Conservation (phyloP, 164 flowering plant genomes). For the Nymphaea colorata region DNA sequence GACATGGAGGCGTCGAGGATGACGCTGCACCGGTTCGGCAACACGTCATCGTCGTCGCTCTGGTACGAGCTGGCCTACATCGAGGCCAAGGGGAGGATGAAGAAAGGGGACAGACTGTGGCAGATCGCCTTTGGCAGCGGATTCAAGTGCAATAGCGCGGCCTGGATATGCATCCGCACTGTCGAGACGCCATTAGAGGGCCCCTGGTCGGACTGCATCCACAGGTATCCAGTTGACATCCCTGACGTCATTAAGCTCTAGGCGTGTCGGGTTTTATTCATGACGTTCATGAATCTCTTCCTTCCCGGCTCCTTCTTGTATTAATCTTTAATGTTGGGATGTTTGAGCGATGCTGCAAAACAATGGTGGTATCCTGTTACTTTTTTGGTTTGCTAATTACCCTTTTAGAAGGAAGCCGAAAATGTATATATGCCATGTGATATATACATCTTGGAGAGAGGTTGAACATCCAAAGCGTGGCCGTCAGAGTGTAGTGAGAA, state of each 20-base stretch:
- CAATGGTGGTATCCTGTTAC: too few relatives aligned
- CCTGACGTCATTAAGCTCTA: constrained; percentile 34
- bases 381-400: too few relatives aligned
- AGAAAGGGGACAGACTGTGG: constrained; percentile 52
- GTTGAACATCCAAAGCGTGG: too few relatives aligned
- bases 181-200: constrained; percentile 26
- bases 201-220: constrained; percentile 41
- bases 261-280: too few relatives aligned
- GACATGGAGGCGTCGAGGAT: constrained; percentile 63
- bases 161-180: constrained; percentile 54
- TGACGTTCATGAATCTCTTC: too few relatives aligned
- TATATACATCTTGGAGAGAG: too few relatives aligned
- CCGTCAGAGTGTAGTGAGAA: too few relatives aligned
- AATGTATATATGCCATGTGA: too few relatives aligned
- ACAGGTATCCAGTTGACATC: constrained; percentile 38
- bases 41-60: constrained; percentile 54
- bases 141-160: constrained; percentile 63
- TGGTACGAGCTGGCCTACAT: constrained; percentile 55
- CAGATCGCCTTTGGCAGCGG: constrained; percentile 65
- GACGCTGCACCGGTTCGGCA: constrained; percentile 53
- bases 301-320: too few relatives aligned
- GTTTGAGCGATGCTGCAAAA: too few relatives aligned
- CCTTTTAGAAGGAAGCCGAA: too few relatives aligned
- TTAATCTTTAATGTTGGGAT: too few relatives aligned
- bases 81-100: constrained; percentile 59